Evolutionary conservation across 2,329 filamentous ascomycete genomes (phyloP), one percentile per base, ranked within the genome.

Genomic region (Aspergillus sp.): DNA sequence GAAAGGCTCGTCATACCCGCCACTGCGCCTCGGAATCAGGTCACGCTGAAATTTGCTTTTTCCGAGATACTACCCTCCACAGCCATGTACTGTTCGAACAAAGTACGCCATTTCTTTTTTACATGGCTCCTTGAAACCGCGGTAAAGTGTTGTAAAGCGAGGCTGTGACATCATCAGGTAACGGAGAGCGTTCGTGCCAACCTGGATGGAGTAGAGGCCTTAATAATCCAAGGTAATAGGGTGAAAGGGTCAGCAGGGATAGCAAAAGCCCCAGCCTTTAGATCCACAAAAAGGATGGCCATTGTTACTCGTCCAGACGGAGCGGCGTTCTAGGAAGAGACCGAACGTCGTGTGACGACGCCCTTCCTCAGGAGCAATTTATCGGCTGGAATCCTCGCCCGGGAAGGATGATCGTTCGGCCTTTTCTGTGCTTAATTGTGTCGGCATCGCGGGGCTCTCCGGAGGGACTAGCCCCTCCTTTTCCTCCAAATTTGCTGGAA

Each of bases 401-500:
- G 17, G 22, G 41, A n/a, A 35, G 9, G 17, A 41, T 22, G 42
- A 9, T 42, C 49, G 41, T 40, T 30, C 38, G 52, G 49, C 42
- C 45, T 50, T 33, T 40, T 41, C 19, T 51, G 50, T 51, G 51
- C 51, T 47, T 52, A 52, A 56, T 47, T 45, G 45, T 36, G 55
- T 57, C 41, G 53, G 53, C 48, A 55, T 51, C 43, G 51, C 53
- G 57, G 56, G 45, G 55, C 55, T 52, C 55, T 60, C 54, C 55
- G 54, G 52, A 54, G 54, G 38, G 35, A 40, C 49, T 30, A 47
- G 52, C 60, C 62, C 60, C 60, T 63, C 62, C 56, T 52, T 22
- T 7, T 54, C 52, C 41, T 40, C 55, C 47, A 49, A 22, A 48
- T 44, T 17, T 45, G 52, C 49, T 51, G 56, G 54, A 30, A 52